Conservation (phyloP, 352 stramenopile species). For the Elongisporangium anandrum region DNA sequence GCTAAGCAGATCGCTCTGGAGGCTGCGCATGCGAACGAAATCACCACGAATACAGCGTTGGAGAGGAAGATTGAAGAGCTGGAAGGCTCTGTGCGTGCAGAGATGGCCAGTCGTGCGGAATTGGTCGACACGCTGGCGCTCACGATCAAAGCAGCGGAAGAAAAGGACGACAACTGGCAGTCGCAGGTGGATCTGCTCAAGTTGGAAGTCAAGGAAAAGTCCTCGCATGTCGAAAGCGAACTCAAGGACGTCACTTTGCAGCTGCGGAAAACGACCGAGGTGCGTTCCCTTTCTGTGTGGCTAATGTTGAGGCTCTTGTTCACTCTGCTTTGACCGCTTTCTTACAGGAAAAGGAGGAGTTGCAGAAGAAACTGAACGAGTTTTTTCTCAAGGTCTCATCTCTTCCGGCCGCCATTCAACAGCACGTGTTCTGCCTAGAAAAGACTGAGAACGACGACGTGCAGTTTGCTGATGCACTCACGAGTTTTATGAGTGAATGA, state of each 20-base stretch:
- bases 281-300: slow-evolving; percentile 9
- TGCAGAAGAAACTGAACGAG: slow-evolving; percentile 76
- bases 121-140: slow-evolving; percentile 67
- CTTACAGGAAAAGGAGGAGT: slow-evolving; percentile 67
- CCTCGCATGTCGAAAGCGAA: slow-evolving; percentile 56
- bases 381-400: slow-evolving; percentile 75
- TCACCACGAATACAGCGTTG: slow-evolving; percentile 28
- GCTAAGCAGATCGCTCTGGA: slow-evolving; percentile 38
- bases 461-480: slow-evolving; percentile 68
- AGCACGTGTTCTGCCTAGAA: slow-evolving; percentile 60
- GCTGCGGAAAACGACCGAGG: slow-evolving; percentile 64
- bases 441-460: slow-evolving; percentile 22
- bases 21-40: slow-evolving; percentile 28
- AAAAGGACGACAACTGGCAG: slow-evolving; percentile 43
- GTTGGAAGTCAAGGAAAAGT: slow-evolving; percentile 60
- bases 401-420: slow-evolving; percentile 58
- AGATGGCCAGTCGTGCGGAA: slow-evolving; percentile 62
- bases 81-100: slow-evolving; percentile 44
- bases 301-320: background rate
- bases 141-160: slow-evolving; percentile 50
- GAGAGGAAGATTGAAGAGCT: slow-evolving; percentile 47
- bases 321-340: background rate
- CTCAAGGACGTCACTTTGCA: slow-evolving; percentile 46
- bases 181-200: slow-evolving; percentile 38
- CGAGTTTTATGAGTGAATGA: slow-evolving; percentile 71